These are phyloP conservation scores for Xylaria acuta DNA, from an alignment of 495 filamentous ascomycete genomes.

Conservation along the genomic window DNA sequence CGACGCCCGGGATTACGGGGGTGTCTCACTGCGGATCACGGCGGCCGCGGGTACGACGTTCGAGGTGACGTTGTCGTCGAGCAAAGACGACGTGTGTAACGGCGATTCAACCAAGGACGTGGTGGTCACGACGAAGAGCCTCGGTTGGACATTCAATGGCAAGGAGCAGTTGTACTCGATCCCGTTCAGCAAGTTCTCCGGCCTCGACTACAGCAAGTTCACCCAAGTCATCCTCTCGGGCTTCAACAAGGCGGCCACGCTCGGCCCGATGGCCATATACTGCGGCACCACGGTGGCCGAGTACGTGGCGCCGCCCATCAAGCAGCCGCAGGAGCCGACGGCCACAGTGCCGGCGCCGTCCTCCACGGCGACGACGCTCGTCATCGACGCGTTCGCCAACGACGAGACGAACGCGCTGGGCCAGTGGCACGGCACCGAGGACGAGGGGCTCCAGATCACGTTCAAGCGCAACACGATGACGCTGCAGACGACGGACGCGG, in stretches of 20 bases:
- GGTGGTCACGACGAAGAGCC: constrained; percentile 50
- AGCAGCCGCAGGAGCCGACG: constrained; percentile 45
- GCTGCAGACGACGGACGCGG: constrained; percentile 69
- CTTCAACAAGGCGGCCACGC: constrained; percentile 53
- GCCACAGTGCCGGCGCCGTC: constrained; percentile 57
- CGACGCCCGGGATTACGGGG: constrained; percentile 61
- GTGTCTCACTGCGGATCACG: constrained; percentile 64
- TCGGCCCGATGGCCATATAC: constrained; percentile 67
- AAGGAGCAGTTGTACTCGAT: constrained; percentile 66
- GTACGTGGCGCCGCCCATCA: constrained; percentile 54
- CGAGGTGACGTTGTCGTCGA: constrained; percentile 57
- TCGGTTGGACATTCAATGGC: constrained; percentile 68
- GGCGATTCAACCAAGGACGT: constrained; percentile 43
- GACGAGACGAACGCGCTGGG: constrained; percentile 65
- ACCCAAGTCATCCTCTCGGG: constrained; percentile 56
- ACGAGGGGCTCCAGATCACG: constrained; percentile 63
- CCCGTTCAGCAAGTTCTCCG: constrained; percentile 59
- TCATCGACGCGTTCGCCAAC: constrained; percentile 71
- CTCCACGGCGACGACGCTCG: constrained; percentile 56
- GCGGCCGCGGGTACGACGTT: constrained; percentile 63
- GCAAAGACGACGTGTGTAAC: constrained; percentile 51
- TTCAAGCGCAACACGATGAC: constrained; percentile 59
- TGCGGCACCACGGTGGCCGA: constrained; percentile 59
- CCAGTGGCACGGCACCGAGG: constrained; percentile 71
- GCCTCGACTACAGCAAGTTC: constrained; percentile 60